A percentile compares a stretch with the other conserved stretches of the same genome.
Evolutionary conservation across 2,329 filamentous ascomycete species (phyloP).

Genomic region (Claviceps sp.): DNA sequence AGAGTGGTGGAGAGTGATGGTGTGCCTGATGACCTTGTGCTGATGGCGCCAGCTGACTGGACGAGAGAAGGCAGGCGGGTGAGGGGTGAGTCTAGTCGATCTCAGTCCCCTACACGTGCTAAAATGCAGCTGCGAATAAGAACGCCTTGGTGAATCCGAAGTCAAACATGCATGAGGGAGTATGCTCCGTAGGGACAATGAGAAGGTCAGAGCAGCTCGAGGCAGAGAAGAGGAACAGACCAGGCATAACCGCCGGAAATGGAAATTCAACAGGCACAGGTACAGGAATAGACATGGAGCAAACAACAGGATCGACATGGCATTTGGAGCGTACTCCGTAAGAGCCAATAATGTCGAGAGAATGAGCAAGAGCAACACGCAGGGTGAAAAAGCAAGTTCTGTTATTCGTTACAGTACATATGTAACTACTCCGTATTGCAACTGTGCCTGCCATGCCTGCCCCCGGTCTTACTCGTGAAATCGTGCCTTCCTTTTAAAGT

Average conservation of each 20-base stretch:
- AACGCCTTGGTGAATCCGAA: background rate
- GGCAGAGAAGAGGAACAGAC: too few species aligned
- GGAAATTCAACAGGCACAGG: background rate
- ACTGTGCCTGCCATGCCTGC: background rate
- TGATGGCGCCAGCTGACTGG: constrained; percentile 13
- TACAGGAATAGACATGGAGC: background rate
- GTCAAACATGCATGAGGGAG: background rate
- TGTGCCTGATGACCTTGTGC: constrained; percentile 13
- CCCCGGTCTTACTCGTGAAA: background rate
- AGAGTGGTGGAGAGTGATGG: background rate
- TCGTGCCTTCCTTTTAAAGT: background rate
- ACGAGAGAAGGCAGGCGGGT: background rate
- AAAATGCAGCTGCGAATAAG: background rate
- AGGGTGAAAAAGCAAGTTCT: background rate
- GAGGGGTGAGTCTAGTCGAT: background rate
- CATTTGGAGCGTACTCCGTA: background rate
- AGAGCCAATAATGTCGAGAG: background rate
- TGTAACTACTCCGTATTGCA: background rate
- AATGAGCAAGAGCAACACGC: background rate
- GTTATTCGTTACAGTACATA: background rate
- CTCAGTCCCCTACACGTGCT: background rate
- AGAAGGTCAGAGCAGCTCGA: background rate
- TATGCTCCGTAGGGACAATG: background rate
- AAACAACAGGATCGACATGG: background rate
- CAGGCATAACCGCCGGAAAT: too few species aligned